phyloP scores from a whole-genome alignment of 2,329 filamentous ascomycete species.

The Myriosclerotinia duriaeana region DNA sequence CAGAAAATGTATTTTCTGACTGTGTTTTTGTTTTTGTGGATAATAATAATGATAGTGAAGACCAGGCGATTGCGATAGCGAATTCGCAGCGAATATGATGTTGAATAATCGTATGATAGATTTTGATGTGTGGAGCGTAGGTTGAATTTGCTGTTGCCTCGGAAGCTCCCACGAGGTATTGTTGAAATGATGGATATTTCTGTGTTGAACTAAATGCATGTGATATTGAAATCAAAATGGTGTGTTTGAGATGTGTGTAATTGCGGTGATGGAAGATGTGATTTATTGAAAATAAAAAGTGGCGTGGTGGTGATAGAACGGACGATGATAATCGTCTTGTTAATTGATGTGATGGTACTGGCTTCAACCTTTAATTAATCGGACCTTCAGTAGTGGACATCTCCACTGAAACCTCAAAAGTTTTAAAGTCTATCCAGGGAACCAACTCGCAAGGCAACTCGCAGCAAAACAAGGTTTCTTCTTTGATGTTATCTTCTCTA shows the following conservation, averaged over 20 bases:
- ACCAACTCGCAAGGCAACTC: fast-evolving
- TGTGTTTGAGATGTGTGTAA: neutral
- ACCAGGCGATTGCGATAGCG: neutral
- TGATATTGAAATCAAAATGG: neutral
- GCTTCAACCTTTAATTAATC: neutral
- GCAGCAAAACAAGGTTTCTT: neutral
- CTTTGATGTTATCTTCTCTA: constrained; percentile 13
- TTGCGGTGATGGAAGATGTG: neutral
- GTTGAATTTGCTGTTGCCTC: neutral
- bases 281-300: neutral
- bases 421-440: constrained; percentile 3
- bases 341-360: neutral
- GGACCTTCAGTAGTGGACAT: neutral
- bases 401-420: neutral
- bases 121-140: neutral
- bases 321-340: neutral
- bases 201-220: neutral
- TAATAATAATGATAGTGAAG: neutral
- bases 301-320: neutral
- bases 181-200: neutral
- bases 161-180: neutral
- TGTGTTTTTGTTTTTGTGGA: neutral
- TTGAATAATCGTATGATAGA: neutral
- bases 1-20: constrained; percentile 5
- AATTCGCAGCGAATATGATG: neutral